phyloP scores from a whole-genome alignment of 2,329 filamentous ascomycete species.

The Herpotrichia juniperi region DNA sequence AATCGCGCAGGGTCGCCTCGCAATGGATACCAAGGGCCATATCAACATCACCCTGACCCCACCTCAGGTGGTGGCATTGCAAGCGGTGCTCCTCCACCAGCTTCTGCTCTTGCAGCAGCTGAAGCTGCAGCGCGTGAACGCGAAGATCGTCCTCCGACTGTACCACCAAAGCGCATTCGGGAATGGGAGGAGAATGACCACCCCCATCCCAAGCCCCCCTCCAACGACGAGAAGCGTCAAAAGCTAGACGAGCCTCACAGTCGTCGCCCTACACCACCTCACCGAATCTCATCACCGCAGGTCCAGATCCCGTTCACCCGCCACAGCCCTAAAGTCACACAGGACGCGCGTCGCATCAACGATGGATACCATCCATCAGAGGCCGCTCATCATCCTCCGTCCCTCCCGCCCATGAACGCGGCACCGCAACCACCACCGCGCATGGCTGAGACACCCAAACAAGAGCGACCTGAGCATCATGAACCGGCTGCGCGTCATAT shows the following conservation, averaged over 20 bases:
- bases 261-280: constrained; percentile 63
- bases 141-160: constrained; percentile 79
- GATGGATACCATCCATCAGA: constrained; percentile 92
- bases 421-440: constrained; percentile 58
- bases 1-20: constrained; percentile 91
- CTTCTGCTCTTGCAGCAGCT: constrained; percentile 69
- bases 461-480: constrained; percentile 56
- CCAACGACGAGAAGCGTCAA: constrained; percentile 85
- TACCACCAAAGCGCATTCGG: constrained; percentile 76
- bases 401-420: constrained; percentile 58
- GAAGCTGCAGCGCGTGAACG: constrained; percentile 69
- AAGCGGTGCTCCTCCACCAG: constrained; percentile 69
- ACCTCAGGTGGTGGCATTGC: constrained; percentile 66
- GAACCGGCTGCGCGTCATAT: constrained; percentile 93
- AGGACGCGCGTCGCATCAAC: constrained; percentile 67
- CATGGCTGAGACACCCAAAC: constrained; percentile 57
- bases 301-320: constrained; percentile 58
- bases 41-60: constrained; percentile 74
- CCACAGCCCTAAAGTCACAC: constrained; percentile 72
- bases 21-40: constrained; percentile 82
- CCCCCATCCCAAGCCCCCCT: constrained; percentile 75
- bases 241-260: constrained; percentile 84
- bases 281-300: constrained; percentile 61
- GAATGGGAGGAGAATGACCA: constrained; percentile 88
- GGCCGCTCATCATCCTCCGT: constrained; percentile 82